These are phyloP conservation scores for Botrytis elliptica DNA, from an alignment of 2,329 filamentous ascomycete genomes.

Conservation along the genomic window DNA sequence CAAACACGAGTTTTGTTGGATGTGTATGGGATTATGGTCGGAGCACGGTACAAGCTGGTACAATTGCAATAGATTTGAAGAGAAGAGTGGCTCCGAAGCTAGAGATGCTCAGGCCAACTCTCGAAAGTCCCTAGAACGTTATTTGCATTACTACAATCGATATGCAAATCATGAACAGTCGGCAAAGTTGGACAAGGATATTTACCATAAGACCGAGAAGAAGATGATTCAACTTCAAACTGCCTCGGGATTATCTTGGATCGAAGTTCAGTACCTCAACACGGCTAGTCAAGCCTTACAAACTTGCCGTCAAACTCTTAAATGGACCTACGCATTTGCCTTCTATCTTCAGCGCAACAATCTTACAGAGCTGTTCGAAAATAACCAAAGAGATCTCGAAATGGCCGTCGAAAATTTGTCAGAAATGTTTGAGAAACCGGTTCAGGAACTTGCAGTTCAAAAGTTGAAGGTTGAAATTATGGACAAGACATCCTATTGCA, in stretches of 20 bases:
- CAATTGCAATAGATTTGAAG: constrained; percentile 96
- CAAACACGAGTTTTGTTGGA: constrained; percentile 98
- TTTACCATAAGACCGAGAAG: constrained; percentile 94
- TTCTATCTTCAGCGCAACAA: constrained; percentile 98
- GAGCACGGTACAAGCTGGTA: constrained; percentile 99
- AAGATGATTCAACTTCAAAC: constrained; percentile 98
- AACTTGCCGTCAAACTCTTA: constrained; percentile 95
- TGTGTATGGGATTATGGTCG: constrained; percentile 99
- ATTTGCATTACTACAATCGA: constrained; percentile 97
- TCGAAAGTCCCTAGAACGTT: constrained; percentile 87
- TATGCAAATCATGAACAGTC: constrained; percentile 99
- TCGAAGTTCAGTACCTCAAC: constrained; percentile 96
- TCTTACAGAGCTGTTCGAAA: constrained; percentile 93
- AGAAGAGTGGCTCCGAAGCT: constrained; percentile 89
- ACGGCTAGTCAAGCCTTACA: constrained; percentile 90
- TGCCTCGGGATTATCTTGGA: constrained; percentile 95
- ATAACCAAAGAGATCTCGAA: constrained; percentile 97
- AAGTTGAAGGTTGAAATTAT: constrained; percentile 97
- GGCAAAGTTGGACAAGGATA: constrained; percentile 92
- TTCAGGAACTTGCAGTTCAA: constrained; percentile 76
- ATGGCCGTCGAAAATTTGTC: constrained; percentile 95
- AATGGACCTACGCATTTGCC: constrained; percentile 99
- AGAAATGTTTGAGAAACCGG: constrained; percentile 99
- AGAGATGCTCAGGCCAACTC: constrained; percentile 90
- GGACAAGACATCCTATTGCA: constrained; percentile 98